Evolutionary conservation across 73 alveolate species (phyloP), one percentile per base, ranked within the genome.

Genomic region (Diophrys sp.): DNA sequence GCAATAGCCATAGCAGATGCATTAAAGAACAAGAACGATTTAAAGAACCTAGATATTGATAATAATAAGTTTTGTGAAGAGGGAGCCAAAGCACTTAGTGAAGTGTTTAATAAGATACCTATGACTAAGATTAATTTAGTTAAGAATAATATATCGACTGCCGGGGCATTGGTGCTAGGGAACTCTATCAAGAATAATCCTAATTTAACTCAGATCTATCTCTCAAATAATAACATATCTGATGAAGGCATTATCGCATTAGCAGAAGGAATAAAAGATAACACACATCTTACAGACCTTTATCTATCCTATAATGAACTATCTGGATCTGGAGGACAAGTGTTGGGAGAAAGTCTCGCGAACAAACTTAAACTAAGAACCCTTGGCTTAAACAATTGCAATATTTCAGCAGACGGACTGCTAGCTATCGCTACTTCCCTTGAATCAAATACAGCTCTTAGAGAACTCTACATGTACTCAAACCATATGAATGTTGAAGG

Each of bases 11-110:
- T 87, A 18, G 88, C 85, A 1, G 71, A 75, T 28, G 79, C 84
- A 31, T 67, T 84, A 0, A 76, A 80, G 69, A 76, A 83, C 28
- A 80, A 87, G 67, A 53, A 33, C 14, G 76, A 87, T 31, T 78
- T 87, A 23, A 87, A 56, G 33, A 87, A 80, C 71, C 71, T 87
- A n/a, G 94, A 87, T 54, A 34, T 87, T 31, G 94, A 87, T 56
- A 87, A 87, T 53, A 87, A 87, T 71, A 71, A 74, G 26, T 80
- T 87, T 57, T 32, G 83, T 33, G 94, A 85, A 30, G 89, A 80
- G 29, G 85, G 85, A 0, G 85, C 85, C n/a, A 74, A 73, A 0
- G 80, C 84, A 0, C 67, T 87, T 23, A 68, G 86, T 0, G 83
- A 87, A 24, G 56, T 87, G 11, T 87, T 87, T 69, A 68, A 83